Conservation (phyloP, 805 yeast species). For the Candida patagonica region DNA sequence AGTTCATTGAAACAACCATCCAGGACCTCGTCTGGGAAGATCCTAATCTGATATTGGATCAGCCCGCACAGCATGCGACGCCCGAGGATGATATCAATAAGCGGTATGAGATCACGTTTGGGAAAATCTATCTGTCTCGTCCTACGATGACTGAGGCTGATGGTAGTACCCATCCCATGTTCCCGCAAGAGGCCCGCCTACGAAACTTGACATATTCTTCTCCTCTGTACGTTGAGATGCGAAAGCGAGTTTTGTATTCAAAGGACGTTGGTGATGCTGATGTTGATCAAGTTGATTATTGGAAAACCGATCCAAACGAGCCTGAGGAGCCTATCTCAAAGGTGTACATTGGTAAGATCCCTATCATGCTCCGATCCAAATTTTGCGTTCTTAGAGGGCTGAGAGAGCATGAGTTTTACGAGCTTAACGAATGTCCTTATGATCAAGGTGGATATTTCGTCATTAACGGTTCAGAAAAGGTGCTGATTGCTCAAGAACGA, state of each 20-base stretch:
- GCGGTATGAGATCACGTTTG: conserved; percentile 94
- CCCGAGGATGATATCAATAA: conserved; percentile 84
- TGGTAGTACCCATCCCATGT: conserved; percentile 98
- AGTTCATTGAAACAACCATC: conserved; percentile 90
- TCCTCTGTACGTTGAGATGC: conserved; percentile 92
- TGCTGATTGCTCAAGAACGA: conserved; percentile 96
- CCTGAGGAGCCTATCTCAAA: conserved; percentile 67
- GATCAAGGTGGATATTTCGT: conserved; percentile 99
- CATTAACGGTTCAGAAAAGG: conserved; percentile 97
- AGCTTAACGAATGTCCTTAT: conserved; percentile 95
- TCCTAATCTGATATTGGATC: conserved; percentile 86
- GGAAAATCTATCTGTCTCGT: conserved; percentile 89
- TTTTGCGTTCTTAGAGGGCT: conserved; percentile 88
- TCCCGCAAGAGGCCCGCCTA: conserved; percentile 96
- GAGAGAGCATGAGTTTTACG: conserved; percentile 87
- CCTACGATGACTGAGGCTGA: conserved; percentile 99
- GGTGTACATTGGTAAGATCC: conserved; percentile 93
- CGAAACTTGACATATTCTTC: conserved; percentile 95
- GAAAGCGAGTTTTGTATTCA: conserved; percentile 77
- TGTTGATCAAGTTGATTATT: conserved; percentile 38
- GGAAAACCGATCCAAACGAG: conserved; percentile 49
- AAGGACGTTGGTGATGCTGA: conserved; percentile 31
- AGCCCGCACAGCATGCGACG: conserved; percentile 94
- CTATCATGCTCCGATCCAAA: conserved; percentile 94
- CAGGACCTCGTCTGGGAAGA: conserved; percentile 97